Percentiles rank a stretch among this genome's conserved stretches.
These are phyloP conservation scores for Excoecaria cochinchinensis DNA, from an alignment of 345 rosid species.

Conservation along the genomic window DNA sequence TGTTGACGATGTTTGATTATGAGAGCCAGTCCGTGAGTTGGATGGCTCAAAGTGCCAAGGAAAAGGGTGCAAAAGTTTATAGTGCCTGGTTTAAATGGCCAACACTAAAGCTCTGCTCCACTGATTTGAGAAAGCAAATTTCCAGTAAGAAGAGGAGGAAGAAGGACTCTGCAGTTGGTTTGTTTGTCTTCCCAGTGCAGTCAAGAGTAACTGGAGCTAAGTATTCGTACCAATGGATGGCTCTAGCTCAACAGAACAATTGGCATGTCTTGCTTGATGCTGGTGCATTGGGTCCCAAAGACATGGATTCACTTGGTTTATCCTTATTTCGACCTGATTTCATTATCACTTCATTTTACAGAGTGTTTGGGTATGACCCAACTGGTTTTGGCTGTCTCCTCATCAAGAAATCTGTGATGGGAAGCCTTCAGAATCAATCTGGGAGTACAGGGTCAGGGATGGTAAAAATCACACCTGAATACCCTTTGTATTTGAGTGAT, in stretches of 20 bases:
- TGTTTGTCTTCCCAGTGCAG: conserved; percentile 97
- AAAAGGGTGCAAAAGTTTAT: conserved; percentile 84
- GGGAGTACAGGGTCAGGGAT: conserved; percentile 93
- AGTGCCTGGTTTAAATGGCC: conserved; percentile 99
- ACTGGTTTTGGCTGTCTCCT: conserved; percentile 99
- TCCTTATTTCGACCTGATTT: conserved; percentile 97
- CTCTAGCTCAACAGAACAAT: conserved; percentile 93
- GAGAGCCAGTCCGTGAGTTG: conserved; percentile 96
- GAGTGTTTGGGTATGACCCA: conserved; percentile 95
- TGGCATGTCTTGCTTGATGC: conserved; percentile 99
- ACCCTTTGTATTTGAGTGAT: conserved; percentile 88
- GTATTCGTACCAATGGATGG: conserved; percentile 99
- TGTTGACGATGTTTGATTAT: conserved; percentile 96
- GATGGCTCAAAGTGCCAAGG: conserved; percentile 97
- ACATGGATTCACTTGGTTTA: conserved; percentile 97
- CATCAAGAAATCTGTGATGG: conserved; percentile 96
- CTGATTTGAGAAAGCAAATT: conserved; percentile 90
- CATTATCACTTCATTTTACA: conserved; percentile 89
- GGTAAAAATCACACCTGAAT: conserved; percentile 95
- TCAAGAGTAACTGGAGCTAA: conserved; percentile 95
- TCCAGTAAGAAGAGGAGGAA: conserved; percentile 76
- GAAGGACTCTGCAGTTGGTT: conserved; percentile 82
- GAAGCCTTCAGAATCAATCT: conserved; percentile 84
- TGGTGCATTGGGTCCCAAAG: conserved; percentile 97
- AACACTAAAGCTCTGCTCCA: conserved; percentile 90